Evolutionary conservation across 495 filamentous ascomycete species (phyloP).

Genomic region (Lichina pygmaea): DNA sequence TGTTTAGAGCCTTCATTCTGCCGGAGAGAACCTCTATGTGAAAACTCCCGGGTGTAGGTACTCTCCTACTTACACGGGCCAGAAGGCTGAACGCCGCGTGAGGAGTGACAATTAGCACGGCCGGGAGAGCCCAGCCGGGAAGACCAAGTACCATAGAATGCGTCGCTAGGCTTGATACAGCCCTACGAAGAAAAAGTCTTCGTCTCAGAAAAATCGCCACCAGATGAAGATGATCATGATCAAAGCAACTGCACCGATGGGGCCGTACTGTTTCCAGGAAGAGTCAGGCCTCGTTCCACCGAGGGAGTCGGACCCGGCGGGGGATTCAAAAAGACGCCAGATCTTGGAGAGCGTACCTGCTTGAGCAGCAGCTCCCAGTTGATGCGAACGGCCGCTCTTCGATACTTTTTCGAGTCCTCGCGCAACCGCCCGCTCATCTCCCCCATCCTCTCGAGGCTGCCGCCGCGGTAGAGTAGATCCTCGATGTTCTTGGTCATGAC

Average conservation of each 20-base stretch:
- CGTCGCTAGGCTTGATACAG: too few species aligned
- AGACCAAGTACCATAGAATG: too few species aligned
- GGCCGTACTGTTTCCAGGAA: conserved; percentile 37
- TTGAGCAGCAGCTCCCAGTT: conserved; percentile 95
- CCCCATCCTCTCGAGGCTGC: conserved; percentile 90
- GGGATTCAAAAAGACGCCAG: too few species aligned
- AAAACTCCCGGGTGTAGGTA: too few species aligned
- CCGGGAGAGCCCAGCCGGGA: too few species aligned
- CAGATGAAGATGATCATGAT: conserved; percentile 66
- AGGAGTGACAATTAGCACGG: too few species aligned
- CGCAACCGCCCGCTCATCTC: conserved; percentile 65
- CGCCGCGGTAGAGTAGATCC: conserved; percentile 82
- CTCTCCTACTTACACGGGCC: too few species aligned
- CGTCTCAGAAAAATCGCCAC: conserved; percentile 63
- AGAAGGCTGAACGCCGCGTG: too few species aligned
- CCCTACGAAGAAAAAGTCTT: background rate
- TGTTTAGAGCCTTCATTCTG: too few species aligned
- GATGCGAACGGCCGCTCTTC: conserved; percentile 74
- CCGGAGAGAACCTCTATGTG: too few species aligned
- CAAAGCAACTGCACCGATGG: conserved; percentile 50
- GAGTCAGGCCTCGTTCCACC: too few species aligned
- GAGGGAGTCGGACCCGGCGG: too few species aligned
- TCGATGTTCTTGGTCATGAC: conserved; percentile 99
- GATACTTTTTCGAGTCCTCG: conserved; percentile 87
- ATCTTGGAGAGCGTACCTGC: conserved; percentile 27